phyloP scores from a whole-genome alignment of 2,329 filamentous ascomycete species.

The Periglandula ipomoeae region DNA sequence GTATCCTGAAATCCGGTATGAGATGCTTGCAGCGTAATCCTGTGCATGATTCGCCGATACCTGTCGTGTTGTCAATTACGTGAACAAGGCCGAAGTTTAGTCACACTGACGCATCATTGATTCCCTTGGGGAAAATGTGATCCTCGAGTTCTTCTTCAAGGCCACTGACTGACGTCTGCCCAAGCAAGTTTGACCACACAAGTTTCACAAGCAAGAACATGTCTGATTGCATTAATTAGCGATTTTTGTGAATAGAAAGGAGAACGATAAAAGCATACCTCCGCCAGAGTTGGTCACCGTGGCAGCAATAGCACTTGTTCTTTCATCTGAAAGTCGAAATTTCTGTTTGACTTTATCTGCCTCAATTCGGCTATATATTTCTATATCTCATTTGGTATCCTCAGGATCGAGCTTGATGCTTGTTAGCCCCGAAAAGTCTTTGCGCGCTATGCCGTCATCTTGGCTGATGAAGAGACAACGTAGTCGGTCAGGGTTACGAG shows the following conservation, averaged over 20 bases:
- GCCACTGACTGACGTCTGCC: background rate
- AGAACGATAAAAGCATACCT: background rate
- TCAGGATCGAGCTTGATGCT: background rate
- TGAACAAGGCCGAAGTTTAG: background rate
- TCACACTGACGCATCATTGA: background rate
- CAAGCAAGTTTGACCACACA: background rate
- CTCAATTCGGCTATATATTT: background rate
- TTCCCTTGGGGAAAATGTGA: background rate
- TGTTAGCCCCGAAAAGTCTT: background rate
- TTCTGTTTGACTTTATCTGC: background rate
- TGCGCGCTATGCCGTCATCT: background rate
- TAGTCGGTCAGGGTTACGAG: background rate
- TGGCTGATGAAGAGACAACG: background rate
- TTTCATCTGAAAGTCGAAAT: background rate
- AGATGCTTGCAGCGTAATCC: background rate
- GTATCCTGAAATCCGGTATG: background rate
- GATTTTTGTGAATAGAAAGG: background rate
- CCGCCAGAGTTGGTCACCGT: background rate
- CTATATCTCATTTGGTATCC: background rate
- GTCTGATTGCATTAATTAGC: background rate
- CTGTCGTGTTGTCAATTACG: background rate
- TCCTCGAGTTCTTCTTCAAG: background rate
- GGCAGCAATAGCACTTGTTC: background rate
- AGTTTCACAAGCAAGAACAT: background rate
- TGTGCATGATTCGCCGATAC: background rate